These are phyloP conservation scores for Pholiota molesta DNA, from an alignment of 768 basidiomycete genomes.

Conservation along the genomic window DNA sequence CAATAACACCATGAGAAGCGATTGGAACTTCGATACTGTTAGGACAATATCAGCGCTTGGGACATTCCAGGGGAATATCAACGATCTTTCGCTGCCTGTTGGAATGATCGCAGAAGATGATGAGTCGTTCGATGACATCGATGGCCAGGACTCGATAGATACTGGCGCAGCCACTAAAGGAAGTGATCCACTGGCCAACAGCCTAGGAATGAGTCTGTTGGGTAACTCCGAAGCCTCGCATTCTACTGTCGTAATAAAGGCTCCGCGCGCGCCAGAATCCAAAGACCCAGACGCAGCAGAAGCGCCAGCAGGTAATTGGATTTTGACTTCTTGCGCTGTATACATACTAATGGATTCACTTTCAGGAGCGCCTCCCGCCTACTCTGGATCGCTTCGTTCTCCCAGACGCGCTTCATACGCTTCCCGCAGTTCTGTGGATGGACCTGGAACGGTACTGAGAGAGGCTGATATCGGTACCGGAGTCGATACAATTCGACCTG, in stretches of 20 bases:
- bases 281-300: constrained; percentile 44
- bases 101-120: constrained; percentile 62
- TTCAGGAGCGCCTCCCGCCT: constrained; percentile 71
- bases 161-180: constrained; percentile 67
- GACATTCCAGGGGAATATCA: constrained; percentile 72
- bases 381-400: constrained; percentile 66
- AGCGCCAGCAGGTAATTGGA: constrained; percentile 41
- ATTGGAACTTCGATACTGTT: constrained; percentile 96
- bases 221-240: constrained; percentile 60
- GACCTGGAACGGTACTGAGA: constrained; percentile 72
- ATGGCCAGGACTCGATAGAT: constrained; percentile 54
- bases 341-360: constrained; percentile 19
- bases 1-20: constrained; percentile 80
- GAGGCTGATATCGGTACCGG: constrained; percentile 88
- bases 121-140: constrained; percentile 48
- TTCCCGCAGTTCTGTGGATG: constrained; percentile 63
- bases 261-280: constrained; percentile 42
- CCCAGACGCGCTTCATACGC: constrained; percentile 78
- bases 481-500: constrained; percentile 88
- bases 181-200: constrained; percentile 49
- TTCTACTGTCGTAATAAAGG: constrained; percentile 75
- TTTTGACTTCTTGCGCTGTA: constrained; percentile 26
- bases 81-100: constrained; percentile 58
- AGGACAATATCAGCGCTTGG: constrained; percentile 75
- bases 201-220: constrained; percentile 52